Conservation (phyloP, 345 rosid genomes). For the Rhizophora apiculata region DNA sequence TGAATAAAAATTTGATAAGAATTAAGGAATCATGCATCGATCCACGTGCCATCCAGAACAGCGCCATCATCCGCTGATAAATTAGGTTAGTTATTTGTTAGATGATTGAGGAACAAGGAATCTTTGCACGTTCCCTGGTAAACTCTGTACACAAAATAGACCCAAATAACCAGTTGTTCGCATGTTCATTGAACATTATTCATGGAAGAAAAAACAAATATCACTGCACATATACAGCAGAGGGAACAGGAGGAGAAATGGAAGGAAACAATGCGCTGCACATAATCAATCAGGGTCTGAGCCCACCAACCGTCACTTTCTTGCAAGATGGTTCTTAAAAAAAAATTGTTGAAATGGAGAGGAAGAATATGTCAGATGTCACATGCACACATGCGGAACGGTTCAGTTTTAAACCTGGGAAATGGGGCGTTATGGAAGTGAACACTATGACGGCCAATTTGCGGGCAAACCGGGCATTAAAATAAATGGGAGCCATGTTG, state of each 20-base stretch:
- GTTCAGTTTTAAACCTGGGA: neutral
- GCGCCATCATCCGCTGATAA: constrained; percentile 17
- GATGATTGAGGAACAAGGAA: constrained; percentile 53
- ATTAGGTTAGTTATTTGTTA: constrained; percentile 26
- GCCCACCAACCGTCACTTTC: constrained; percentile 6
- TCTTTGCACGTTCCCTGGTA: constrained; percentile 61
- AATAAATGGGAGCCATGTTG: constrained; percentile 26
- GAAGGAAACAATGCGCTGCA: constrained; percentile 9
- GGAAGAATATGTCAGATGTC: constrained; percentile 8
- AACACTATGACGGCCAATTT: no score
- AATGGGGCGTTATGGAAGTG: no score
- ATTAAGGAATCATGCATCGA: constrained; percentile 29
- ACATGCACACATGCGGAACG: constrained; percentile 33
- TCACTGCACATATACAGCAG: no score
- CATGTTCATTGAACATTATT: neutral
- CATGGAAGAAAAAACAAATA: no score
- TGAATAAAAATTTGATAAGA: constrained; percentile 49
- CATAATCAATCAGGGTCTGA: constrained; percentile 15
- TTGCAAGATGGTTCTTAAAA: neutral
- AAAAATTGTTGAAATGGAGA: neutral
- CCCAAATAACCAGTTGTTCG: neutral
- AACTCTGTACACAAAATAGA: constrained; percentile 9
- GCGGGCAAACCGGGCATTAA: no score
- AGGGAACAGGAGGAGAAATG: neutral
- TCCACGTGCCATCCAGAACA: constrained; percentile 29